Evolutionary conservation across 1,284 basidiomycete species (phyloP), one percentile per base, ranked within the genome.

Genomic region (Austroboletus olivaceoglutinosus): DNA sequence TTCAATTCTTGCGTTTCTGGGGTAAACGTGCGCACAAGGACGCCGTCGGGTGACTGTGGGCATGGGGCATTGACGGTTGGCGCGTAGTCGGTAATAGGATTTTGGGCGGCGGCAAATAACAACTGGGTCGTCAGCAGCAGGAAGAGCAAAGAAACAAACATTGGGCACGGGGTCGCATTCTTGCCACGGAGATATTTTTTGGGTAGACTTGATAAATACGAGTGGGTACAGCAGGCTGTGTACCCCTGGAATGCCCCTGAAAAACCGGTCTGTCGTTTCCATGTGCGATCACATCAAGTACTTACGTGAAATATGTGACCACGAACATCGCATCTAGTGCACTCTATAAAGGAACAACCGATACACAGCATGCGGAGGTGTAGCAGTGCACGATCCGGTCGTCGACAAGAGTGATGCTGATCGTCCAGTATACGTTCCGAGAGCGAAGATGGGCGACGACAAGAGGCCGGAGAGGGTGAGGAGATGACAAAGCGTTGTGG

Each of bases 1-100:
- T 83, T 74, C 7, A 86, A 57, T 1, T 73, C 59, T 62, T 83
- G 83, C 19, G 73, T 77, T 44, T 74, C 59, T 0, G 81, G 75
- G 2, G 77, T 72, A 57, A 81, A 80, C 5, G 69, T 63, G 50
- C 84, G 78, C 19, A 85, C 64, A 51, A 86, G 73, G 18, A 73
- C 37, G 3, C n/a, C n/a, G 33, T 41, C 10, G 70, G 75, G 67
- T 23, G 75, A 51, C 52, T 78, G 71, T 8, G 83, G 80, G 57
- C 83, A 85, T 48, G 73, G 62, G 5, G 73, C 70, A 58, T 77
- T 75, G 27, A 70, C 56, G 10, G 58, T 59, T 3, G 82, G 82
- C 2, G 82, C 78, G 53, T 84, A 82, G 33, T 48, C 39, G 1
- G 50, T 3, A 27, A 58, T 22, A 4, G 44, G 42, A 16, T 22